Percentiles rank a stretch among this genome's conserved stretches.
Evolutionary conservation across 495 filamentous ascomycete genomes (phyloP).

Genomic region (Talaromyces ruber): DNA sequence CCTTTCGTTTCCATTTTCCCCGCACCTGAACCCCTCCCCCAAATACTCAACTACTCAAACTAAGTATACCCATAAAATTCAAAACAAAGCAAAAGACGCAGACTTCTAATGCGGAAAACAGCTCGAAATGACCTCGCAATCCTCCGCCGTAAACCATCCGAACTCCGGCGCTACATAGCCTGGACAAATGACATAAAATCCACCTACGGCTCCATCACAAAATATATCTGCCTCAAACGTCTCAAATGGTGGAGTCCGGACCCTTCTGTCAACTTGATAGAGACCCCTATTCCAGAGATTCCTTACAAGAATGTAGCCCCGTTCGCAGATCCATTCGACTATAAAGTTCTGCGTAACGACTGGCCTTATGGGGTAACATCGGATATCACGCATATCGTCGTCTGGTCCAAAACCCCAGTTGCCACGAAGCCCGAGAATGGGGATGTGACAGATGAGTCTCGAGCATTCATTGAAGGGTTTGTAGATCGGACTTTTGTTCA

Average conservation of each 20-base stretch:
- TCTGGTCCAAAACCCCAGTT: constrained; percentile 52
- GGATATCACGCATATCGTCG: constrained; percentile 56
- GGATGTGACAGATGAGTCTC: constrained; percentile 62
- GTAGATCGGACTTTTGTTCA: constrained; percentile 58
- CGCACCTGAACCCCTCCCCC: background rate
- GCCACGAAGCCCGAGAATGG: constrained; percentile 44
- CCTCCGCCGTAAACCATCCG: constrained; percentile 74
- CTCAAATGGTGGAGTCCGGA: constrained; percentile 55
- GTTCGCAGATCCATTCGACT: constrained; percentile 63
- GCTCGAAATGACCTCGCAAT: constrained; percentile 64
- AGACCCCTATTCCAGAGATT: constrained; percentile 3
- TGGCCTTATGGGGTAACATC: constrained; percentile 79
- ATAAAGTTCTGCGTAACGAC: constrained; percentile 73
- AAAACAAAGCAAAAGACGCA: background rate
- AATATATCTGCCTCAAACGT: constrained; percentile 65
- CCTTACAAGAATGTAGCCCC: constrained; percentile 41
- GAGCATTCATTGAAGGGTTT: constrained; percentile 54
- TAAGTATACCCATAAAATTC: background rate
- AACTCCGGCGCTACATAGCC: constrained; percentile 72
- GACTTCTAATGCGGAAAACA: constrained; percentile 15
- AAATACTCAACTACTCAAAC: constrained; percentile 10
- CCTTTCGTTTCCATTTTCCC: background rate
- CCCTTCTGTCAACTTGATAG: constrained; percentile 6
- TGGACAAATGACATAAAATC: constrained; percentile 65
- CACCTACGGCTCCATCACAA: constrained; percentile 67